A percentile compares a stretch with the other conserved stretches of the same genome.
Evolutionary conservation across 2,329 filamentous ascomycete genomes (phyloP).

Genomic region (Cryoendolithus antarcticus): DNA sequence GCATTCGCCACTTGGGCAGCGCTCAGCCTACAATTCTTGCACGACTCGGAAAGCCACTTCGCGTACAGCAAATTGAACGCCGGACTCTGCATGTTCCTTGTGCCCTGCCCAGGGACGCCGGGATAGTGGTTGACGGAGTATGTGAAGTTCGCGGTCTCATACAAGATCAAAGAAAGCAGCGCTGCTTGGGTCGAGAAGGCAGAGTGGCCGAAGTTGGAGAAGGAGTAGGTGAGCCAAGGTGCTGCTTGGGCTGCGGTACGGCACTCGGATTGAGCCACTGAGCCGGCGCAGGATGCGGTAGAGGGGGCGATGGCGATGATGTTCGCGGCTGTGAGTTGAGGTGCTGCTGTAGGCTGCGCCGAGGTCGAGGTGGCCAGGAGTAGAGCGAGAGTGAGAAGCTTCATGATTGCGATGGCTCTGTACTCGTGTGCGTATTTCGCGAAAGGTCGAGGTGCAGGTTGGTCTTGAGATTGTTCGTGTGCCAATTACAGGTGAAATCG

Average conservation of each 20-base stretch:
- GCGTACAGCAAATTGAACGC: constrained; percentile 46
- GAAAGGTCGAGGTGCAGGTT: too few species aligned
- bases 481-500: too few species aligned
- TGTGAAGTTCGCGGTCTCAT: constrained; percentile 57
- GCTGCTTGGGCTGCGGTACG: constrained; percentile 52
- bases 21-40: constrained; percentile 10
- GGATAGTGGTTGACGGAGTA: constrained; percentile 58
- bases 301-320: constrained; percentile 45
- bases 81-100: constrained; percentile 53
- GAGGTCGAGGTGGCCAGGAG: too few species aligned
- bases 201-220: constrained; percentile 45
- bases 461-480: too few species aligned
- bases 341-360: too few species aligned
- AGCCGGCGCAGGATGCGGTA: constrained; percentile 41
- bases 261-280: constrained; percentile 46
- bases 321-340: constrained; percentile 23
- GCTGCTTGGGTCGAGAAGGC: constrained; percentile 52
- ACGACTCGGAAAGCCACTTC: constrained; percentile 28
- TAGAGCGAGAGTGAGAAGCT: too few species aligned
- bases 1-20: constrained; percentile 19
- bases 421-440: too few species aligned
- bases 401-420: too few species aligned
- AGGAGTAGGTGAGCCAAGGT: constrained; percentile 42
- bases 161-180: constrained; percentile 56
- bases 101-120: constrained; percentile 57